Base-by-base conservation (phyloP, 169 alveolate genomes). In the Plasmodium knowlesi region DNA sequence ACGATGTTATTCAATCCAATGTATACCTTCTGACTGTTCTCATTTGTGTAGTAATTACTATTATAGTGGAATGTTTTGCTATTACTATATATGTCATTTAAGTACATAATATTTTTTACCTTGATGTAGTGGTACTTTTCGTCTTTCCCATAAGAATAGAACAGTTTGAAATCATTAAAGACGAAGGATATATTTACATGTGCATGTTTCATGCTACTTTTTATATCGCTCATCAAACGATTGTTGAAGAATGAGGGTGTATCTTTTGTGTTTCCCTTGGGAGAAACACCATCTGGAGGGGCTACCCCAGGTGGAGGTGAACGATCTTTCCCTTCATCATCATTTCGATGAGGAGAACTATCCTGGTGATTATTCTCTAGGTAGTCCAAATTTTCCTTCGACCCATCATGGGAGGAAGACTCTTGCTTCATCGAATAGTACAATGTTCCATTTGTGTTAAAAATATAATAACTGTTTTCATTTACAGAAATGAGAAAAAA, bases 11-110 rank as follows among this genome's bases (percentile, higher is more conserved):
- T 91, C 50, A 91, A 8, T 32, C 95, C 95, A 12, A 91, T 91
- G 57, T 82, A 91, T 32, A 91, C 39, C 22, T 72, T 91, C 28
- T 91, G 73, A 34, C 25, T 71, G 4, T 12, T 28, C 25, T 54
- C 84, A 53, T 91, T 91, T 14, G 95, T 91, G 37, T 91, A 91
- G 57, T 91, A 91, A 82, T 91, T 91, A 71, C 95, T 91, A 72
- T 91, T 91, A 91, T 81, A 91, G 57, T 91, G 91, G 25, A 91
- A 91, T 39, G 61, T 22, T 82, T 81, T 80, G 73, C 54, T 91
- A 0, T 34, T 81, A 41, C 95, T 91, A 57, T 91, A 91, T 32
- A 53, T 91, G 78, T 91, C 95, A 91, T 70, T 82, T 71, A 82
- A 57, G 61, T 91, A 91, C 28, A 82, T 43, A 50, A 91, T 8